Base-by-base conservation (phyloP, 495 filamentous ascomycete species). In the Neurospora sp. region DNA sequence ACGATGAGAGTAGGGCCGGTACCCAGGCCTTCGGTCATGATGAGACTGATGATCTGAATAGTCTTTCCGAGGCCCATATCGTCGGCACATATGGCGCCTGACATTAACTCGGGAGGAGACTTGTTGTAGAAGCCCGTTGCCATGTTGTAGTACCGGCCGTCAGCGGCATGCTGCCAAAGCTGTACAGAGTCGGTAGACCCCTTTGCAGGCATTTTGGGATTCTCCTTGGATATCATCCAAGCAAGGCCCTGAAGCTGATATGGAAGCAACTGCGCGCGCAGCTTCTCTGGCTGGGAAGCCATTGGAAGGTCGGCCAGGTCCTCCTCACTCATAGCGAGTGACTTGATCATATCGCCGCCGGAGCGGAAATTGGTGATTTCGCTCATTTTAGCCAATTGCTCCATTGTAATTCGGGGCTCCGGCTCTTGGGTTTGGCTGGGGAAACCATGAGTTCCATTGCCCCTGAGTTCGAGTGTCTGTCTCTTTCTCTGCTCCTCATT, bases 21-120 rank as follows among this genome's bases (percentile, higher is more conserved):
- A 16, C 87, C 88, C 22, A 84, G 78, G 4, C 85, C 86, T 18
- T 81, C 84, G 8, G 90, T 87, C 74, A 94, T 80, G 53, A 98
- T 91, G 39, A 97, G 78, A 70, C 92, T 90, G 72, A 97, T 96
- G 45, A 93, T 88, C 79, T 97, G 92, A 8, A 98, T 85, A 1
- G 94, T 98, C 81, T 98, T 98, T 16, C 94, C 94, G 7, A 98
- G 83, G 4, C 94, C 94, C 94, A 98, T 98, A 74, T 98, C 94
- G 79, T 98, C 94, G 35, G 93, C 93, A 14, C 97, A 83, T 40
- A 97, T 92, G 41, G 94, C 94, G 61, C 94, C 95, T 75, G 89
- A 92, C 1, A 91, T 88, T 22, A 97, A 83, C 4, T 77, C 75
- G 0, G 94, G 93, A 3, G 82, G 79, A 5, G 78, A 79, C 1